These are phyloP conservation scores for Radiomyces spectabilis DNA, from an alignment of 192 early-diverging fungal species.

Conservation along the genomic window DNA sequence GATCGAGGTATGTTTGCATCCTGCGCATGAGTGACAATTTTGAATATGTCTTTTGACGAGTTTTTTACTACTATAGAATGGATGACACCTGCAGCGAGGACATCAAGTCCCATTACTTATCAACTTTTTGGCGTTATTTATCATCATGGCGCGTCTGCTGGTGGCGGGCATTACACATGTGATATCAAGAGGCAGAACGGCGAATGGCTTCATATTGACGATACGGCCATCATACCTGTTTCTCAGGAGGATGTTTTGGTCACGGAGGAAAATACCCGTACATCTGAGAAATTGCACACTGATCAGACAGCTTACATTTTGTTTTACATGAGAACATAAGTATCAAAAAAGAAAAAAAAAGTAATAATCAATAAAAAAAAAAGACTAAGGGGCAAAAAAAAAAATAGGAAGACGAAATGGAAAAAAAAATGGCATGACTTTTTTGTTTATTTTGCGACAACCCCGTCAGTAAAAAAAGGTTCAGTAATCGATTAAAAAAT, in stretches of 20 bases:
- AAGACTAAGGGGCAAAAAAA: neutral
- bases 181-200: conserved; percentile 66
- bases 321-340: conserved; percentile 52
- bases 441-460: conserved; percentile 1
- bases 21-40: neutral
- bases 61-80: conserved; percentile 28
- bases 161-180: conserved; percentile 97
- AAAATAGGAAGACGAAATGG: neutral
- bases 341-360: neutral
- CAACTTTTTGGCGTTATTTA: conserved; percentile 82
- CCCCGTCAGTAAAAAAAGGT: too few relatives aligned
- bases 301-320: conserved; percentile 74
- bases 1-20: conserved; percentile 36
- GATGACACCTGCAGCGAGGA: conserved; percentile 50
- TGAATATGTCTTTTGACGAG: neutral
- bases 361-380: conserved; percentile 9
- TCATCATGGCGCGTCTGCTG: conserved; percentile 84
- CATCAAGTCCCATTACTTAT: conserved; percentile 46
- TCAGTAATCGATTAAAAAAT: too few relatives aligned
- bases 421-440: neutral
- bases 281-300: conserved; percentile 17
- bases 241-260: conserved; percentile 52
- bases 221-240: conserved; percentile 61
- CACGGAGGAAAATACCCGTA: conserved; percentile 26
- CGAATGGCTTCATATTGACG: conserved; percentile 92